Evolutionary conservation across 2,329 filamentous ascomycete genomes (phyloP).

Genomic region (Verticillium nonalfalfae): DNA sequence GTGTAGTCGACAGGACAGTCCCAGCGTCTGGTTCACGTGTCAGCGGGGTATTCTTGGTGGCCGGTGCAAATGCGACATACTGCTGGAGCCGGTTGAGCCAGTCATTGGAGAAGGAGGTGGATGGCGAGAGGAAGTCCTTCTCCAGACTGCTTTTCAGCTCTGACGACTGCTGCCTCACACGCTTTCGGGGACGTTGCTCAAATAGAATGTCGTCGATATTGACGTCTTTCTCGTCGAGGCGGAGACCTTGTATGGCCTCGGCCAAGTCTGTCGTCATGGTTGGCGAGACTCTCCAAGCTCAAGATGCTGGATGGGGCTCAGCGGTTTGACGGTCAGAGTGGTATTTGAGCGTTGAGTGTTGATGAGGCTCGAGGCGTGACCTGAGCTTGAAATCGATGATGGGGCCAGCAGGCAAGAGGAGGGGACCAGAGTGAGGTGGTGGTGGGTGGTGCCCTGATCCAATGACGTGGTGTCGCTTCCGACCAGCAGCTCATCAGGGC

Average conservation of each 20-base stretch:
- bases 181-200: constrained; percentile 32
- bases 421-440: neutral
- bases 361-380: neutral
- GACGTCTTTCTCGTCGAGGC: constrained; percentile 4
- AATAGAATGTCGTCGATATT: constrained; percentile 54
- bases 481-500: neutral
- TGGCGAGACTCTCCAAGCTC: neutral
- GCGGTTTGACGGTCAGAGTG: neutral
- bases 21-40: constrained; percentile 50
- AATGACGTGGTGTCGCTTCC: neutral
- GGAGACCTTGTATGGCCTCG: constrained; percentile 7
- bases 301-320: neutral
- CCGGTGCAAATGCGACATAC: constrained; percentile 24
- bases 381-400: neutral
- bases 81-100: constrained; percentile 91
- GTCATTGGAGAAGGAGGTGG: constrained; percentile 68
- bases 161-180: constrained; percentile 45
- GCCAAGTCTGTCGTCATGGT: constrained; percentile 9
- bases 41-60: neutral
- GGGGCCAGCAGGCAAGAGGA: neutral
- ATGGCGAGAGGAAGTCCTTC: constrained; percentile 70
- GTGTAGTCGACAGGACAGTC: constrained; percentile 72
- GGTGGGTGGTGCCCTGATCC: neutral
- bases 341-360: neutral
- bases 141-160: constrained; percentile 67